Base-by-base conservation (phyloP, 2,329 filamentous ascomycete species). In the Neoarthrinium moseri region DNA sequence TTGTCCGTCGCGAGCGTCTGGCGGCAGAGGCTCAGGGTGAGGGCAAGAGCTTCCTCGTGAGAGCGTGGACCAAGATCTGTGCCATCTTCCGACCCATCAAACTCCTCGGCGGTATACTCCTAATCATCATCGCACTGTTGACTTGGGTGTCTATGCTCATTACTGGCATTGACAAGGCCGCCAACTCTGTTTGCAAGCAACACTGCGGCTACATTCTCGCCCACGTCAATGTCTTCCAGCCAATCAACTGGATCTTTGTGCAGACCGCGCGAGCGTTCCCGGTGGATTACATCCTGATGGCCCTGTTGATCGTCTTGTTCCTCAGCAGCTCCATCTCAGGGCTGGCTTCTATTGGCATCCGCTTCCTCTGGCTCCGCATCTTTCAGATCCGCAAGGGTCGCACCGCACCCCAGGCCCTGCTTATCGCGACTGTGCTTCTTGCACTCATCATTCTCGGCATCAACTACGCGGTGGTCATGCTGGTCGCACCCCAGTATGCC, bases 401-500 rank as follows among this genome's bases (percentile, higher is more conserved):
- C 56, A 97, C 92, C 1, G 86, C 89, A 1, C 94, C 94, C 0
- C 94, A 97, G 65, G 94, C 92, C 2, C 77, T 99, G 6, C 81
- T 99, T 44, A 83, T 96, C 62, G 88, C 90, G 2, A 96, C 92
- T 0, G 89, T 95, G 10, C 83, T 99, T 73, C 77, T 99, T 37
- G 92, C 90, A 0, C 78, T 97, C 53, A 92, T 95, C 54, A 89
- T 89, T 2, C 73, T 99, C 34, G 94, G 89, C 26, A 86, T 95
- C 66, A 96, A 97, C 71, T 99, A 97, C 66, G 83, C 89, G 7
- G 74, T 97, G 33, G 87, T 89, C 47, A 96, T 95, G 86, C 77
- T 97, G 51, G 83, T 96, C n/a, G 94, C 91, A 5, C 94, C 94
- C 2, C 91, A 97, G 62, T 99, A 99, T 64, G 83, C 92, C 37